Conservation (phyloP, 306 rosid genomes). For the Lathyrus aphaca region DNA sequence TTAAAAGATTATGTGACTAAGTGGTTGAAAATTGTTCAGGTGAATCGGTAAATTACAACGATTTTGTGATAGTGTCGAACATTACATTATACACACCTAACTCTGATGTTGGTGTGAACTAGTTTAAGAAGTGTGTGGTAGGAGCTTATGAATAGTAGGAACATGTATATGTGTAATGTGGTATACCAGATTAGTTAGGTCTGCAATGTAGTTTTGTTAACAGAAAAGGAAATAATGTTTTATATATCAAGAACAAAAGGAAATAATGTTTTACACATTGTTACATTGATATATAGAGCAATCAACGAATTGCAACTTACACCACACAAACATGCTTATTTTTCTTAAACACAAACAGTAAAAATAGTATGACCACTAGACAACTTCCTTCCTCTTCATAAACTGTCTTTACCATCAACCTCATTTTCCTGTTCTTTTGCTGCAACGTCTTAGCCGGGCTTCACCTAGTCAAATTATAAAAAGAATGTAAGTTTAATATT, state of each 20-base stretch:
- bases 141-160: slow-evolving; percentile 6
- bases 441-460: no score
- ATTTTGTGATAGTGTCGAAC: slow-evolving; percentile 22
- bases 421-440: no score
- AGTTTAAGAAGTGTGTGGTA: slow-evolving; percentile 10
- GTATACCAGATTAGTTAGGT: not conserved
- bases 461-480: no score
- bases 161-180: slow-evolving; percentile 32
- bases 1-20: slow-evolving; percentile 46
- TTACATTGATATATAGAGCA: not conserved
- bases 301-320: not conserved
- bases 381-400: no score
- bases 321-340: not conserved
- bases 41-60: slow-evolving; percentile 29
- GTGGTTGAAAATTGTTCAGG: slow-evolving; percentile 47
- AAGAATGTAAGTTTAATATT: no score
- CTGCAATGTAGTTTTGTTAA: slow-evolving; percentile 9
- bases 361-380: no score
- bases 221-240: not conserved
- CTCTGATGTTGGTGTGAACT: not conserved
- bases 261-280: not conserved
- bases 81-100: slow-evolving; percentile 6
- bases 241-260: no score
- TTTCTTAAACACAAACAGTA: no score
- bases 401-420: no score